Evolutionary conservation across 345 rosid species (phyloP).

Genomic region (Psidium guajava): DNA sequence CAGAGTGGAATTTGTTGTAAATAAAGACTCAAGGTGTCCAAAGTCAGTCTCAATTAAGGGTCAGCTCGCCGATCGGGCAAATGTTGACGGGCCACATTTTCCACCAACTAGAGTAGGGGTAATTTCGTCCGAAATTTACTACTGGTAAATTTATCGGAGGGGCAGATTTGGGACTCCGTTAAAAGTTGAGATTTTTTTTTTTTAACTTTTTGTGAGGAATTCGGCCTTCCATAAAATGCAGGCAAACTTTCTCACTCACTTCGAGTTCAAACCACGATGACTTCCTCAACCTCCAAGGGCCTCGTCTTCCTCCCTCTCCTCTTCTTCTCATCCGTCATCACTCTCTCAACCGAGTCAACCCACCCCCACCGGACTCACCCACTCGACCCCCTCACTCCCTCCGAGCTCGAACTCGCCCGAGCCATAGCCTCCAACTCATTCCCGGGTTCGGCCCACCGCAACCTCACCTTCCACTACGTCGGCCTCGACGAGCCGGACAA

Average conservation of each 20-base stretch:
- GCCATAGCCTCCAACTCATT: slow-evolving; percentile 27
- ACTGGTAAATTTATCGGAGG: too few relatives aligned
- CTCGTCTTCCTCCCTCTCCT: not conserved
- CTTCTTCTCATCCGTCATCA: not conserved
- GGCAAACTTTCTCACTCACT: not conserved
- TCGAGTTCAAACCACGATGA: not conserved
- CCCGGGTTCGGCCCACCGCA: slow-evolving; percentile 11
- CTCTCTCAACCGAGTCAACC: not conserved
- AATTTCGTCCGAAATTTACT: too few relatives aligned
- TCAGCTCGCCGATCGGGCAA: too few relatives aligned
- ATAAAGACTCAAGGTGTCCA: too few relatives aligned
- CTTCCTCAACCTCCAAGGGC: not conserved
- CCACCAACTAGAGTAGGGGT: too few relatives aligned
- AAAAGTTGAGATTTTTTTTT: too few relatives aligned
- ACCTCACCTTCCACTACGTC: slow-evolving; percentile 50
- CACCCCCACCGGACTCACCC: slow-evolving; percentile 36
- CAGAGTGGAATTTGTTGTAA: too few relatives aligned
- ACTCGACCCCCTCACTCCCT: slow-evolving; percentile 47
- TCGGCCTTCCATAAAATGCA: not conserved
- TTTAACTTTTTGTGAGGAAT: too few relatives aligned
- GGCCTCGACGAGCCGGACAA: slow-evolving; percentile 75
- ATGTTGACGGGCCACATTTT: too few relatives aligned
- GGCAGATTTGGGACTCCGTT: too few relatives aligned
- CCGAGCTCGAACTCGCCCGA: slow-evolving; percentile 44
- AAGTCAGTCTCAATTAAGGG: too few relatives aligned